phyloP scores from a whole-genome alignment of 805 yeast species.

The Zygosaccharomyces lentus region DNA sequence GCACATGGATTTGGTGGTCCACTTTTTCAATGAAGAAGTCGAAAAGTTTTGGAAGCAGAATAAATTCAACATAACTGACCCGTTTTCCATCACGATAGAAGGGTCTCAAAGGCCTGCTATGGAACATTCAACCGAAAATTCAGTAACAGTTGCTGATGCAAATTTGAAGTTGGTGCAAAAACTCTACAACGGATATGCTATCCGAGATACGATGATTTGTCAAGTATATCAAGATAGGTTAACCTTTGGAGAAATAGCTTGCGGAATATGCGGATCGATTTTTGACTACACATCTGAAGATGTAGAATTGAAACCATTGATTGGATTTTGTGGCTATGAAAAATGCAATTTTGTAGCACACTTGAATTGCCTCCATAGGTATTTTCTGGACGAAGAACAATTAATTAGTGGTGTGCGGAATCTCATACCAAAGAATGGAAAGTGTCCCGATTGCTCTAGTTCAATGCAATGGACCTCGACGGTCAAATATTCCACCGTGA shows the following conservation, averaged over 20 bases:
- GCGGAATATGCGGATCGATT: constrained; percentile 31
- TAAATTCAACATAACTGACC: constrained; percentile 14
- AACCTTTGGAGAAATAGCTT: constrained; percentile 24
- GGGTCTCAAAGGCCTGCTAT: constrained; percentile 8
- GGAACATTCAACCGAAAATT: constrained; percentile 9
- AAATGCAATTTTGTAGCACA: constrained; percentile 38
- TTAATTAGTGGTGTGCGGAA: constrained; percentile 12
- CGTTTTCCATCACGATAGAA: neutral
- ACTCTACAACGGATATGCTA: constrained; percentile 22
- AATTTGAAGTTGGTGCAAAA: constrained; percentile 29
- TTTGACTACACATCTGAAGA: constrained; percentile 38
- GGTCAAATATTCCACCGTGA: constrained; percentile 26
- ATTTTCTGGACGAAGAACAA: constrained; percentile 18
- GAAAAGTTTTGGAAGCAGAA: constrained; percentile 24
- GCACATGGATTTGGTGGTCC: constrained; percentile 43
- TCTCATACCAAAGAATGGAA: constrained; percentile 29
- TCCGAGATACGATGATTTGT: constrained; percentile 13
- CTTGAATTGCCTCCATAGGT: constrained; percentile 38
- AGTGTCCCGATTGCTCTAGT: constrained; percentile 31
- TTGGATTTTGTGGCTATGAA: constrained; percentile 35
- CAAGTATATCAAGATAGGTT: constrained; percentile 21
- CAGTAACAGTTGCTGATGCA: constrained; percentile 14
- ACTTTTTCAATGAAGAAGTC: constrained; percentile 39
- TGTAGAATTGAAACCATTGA: constrained; percentile 28
- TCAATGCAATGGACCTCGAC: constrained; percentile 30